Evolutionary conservation across 2,329 filamentous ascomycete genomes (phyloP), one percentile per base, ranked within the genome.

Genomic region (Stylonectria norvegica): DNA sequence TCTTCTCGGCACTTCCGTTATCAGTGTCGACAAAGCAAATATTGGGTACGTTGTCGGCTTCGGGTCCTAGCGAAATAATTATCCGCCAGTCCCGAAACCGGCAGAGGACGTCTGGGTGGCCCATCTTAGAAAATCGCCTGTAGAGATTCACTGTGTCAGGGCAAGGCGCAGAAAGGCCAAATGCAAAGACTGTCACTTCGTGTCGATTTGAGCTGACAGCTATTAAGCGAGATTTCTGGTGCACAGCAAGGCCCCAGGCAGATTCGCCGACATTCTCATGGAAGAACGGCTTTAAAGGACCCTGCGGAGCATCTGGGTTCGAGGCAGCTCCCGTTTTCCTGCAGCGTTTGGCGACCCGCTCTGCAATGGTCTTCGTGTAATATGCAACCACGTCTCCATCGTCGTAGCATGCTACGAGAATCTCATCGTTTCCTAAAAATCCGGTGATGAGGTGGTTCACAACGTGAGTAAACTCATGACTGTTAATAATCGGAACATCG

Each of bases 171-270:
- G 55, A 45, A 32, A 71, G 56, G 5, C 69, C 71, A 48, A 72
- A 69, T 1, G 72, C 73, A 52, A 79, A 80, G 1, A 81, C 70
- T 1, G 68, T 73, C 5, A 76, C 63, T 47, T 76, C 73, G 36
- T 59, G 58, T 4, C 74, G 77, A 59, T 98, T 98, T 0, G 86
- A 82, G 53, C 86, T 87, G 27, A 94, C 83, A 1, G 91, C 93
- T 47, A 98, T 85, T 46, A 96, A 70, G 0, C 90, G 81, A n/a
- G 87, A 88, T 47, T 82, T 70, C 46, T 79, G 75, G 61, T 97
- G 91, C 9, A 95, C 75, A 6, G 89, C 85, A 34, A 95, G 65
- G 0, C 91, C 93, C 93, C 93, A 98, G 3, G 90, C 91, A 44
- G 87, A 91, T 17, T 66, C 68, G 2, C 79, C 78, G 3, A 95